Evolutionary conservation across 1,139 yeast species (phyloP), one percentile per base, ranked within the genome.

Genomic region (Lodderomyces pseudojiufengensis): DNA sequence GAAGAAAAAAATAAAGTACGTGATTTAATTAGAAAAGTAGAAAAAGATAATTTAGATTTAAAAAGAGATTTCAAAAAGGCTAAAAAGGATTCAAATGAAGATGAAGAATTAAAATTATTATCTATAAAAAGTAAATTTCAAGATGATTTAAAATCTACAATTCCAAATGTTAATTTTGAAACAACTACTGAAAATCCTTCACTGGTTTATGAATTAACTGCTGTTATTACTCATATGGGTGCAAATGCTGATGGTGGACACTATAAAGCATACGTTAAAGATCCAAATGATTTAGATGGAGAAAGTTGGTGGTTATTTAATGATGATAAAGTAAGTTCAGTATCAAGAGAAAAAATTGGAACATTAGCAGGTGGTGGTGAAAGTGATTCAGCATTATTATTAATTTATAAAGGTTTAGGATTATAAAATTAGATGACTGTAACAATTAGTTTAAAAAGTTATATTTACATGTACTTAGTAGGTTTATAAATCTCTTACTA

Each of bases 181-280:
- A 57, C 60, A 28, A 63, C 73, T 4, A 84, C 88, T 12, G 90
- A 85, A 49, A 90, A 90, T 53, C 92, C 95, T 3, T 82, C 95
- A 1, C 87, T 94, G 2, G 76, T 92, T 27, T 92, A 92, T 55
- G 88, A 87, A 48, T 74, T 94, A 46, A 69, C 70, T 35, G 92
- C 95, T 1, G 78, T 92, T 20, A 78, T 92, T 41, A 88, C 97
- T 2, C 99, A 92, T 62, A 84, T 83, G 51, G 99, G 99, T 32
- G 83, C 96, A 4, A 80, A 90, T 33, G 97, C 98, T 0, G 97
- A 94, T 58, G 84, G 96, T 27, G 99, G 99, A 4, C 99, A 92
- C 59, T 92, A 94, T 58, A 97, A 88, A 61, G 80, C 95, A 16
- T 92, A 85, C 63, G 83, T 84, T 21, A 79, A 76, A 50, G 90